Conservation (phyloP, 2,329 filamentous ascomycete species). For the Colletotrichum sp. region DNA sequence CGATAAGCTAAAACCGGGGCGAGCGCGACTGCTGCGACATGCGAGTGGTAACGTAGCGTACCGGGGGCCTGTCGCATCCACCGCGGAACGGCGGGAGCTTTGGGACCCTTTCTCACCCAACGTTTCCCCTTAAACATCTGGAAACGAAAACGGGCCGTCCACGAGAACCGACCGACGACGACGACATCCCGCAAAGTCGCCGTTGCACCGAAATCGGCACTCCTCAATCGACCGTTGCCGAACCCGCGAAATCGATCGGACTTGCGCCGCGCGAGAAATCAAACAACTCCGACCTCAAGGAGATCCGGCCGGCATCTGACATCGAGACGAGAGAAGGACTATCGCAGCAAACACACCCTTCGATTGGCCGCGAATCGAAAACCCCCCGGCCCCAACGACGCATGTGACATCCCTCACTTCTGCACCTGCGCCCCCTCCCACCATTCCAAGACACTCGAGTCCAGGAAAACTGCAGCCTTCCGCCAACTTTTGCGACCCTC, state of each 20-base stretch:
- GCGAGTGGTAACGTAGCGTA: not conserved
- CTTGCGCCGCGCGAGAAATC: not conserved
- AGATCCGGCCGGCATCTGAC: not conserved
- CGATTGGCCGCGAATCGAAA: conserved; percentile 13
- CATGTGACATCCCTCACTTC: conserved; percentile 23
- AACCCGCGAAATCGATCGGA: not conserved
- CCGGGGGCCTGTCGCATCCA: conserved; percentile 2
- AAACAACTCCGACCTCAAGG: not conserved
- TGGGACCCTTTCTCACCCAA: not conserved
- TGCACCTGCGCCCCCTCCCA: conserved; percentile 15
- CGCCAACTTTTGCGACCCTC: conserved; percentile 14
- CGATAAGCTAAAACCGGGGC: conserved; percentile 11
- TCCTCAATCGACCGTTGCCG: not conserved
- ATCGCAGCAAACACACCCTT: not conserved
- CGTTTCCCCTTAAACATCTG: conserved; percentile 16
- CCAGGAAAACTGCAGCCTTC: conserved; percentile 19
- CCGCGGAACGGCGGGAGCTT: conserved; percentile 17
- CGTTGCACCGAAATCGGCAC: not conserved
- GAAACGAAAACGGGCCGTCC: conserved; percentile 1
- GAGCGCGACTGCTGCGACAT: not conserved
- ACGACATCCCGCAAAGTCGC: not conserved
- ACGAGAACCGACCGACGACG: not conserved
- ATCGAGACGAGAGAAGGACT: not conserved
- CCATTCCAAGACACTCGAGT: conserved; percentile 9
- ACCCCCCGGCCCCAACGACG: conserved; percentile 7